A percentile compares a stretch with the other conserved stretches of the same genome.
Evolutionary conservation across 352 stramenopile genomes (phyloP).

Genomic region (Globisporangium middletonii): DNA sequence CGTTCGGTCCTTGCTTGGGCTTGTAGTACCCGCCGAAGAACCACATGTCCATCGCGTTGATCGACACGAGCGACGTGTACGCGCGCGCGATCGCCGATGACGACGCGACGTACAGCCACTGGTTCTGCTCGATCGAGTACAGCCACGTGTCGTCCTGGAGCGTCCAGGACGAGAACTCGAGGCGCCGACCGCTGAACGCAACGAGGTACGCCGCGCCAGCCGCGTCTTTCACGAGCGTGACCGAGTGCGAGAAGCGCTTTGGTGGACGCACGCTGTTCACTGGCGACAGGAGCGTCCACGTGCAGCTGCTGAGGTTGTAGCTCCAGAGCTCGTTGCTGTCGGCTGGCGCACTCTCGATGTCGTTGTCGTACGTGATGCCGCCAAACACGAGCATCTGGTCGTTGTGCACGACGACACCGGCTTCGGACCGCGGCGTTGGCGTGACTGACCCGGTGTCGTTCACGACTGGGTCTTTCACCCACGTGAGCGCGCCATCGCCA

Average conservation of each 20-base stretch:
- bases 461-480: slow-evolving; percentile 25
- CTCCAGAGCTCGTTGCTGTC: slow-evolving; percentile 63
- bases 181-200: slow-evolving; percentile 49
- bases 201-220: slow-evolving; percentile 33
- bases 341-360: slow-evolving; percentile 20
- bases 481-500: slow-evolving; percentile 10
- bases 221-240: slow-evolving; percentile 28
- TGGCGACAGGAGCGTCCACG: slow-evolving; percentile 33
- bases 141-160: slow-evolving; percentile 53
- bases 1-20: slow-evolving; percentile 38
- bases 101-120: slow-evolving; percentile 29
- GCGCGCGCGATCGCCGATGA: slow-evolving; percentile 26
- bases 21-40: slow-evolving; percentile 76
- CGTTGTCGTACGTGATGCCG: slow-evolving; percentile 58
- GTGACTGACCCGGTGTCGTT: slow-evolving; percentile 4
- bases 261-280: slow-evolving; percentile 19
- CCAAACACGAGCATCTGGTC: slow-evolving; percentile 60
- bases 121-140: slow-evolving; percentile 37
- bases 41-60: slow-evolving; percentile 40
- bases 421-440: slow-evolving; percentile 41
- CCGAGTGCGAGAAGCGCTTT: slow-evolving; percentile 57
- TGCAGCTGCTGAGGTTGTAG: slow-evolving; percentile 39
- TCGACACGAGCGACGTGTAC: slow-evolving; percentile 61
- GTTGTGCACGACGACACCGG: slow-evolving; percentile 37
- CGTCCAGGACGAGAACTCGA: slow-evolving; percentile 41